phyloP scores from a whole-genome alignment of 208 protist species.

The Acanthamoeba castellanii region DNA sequence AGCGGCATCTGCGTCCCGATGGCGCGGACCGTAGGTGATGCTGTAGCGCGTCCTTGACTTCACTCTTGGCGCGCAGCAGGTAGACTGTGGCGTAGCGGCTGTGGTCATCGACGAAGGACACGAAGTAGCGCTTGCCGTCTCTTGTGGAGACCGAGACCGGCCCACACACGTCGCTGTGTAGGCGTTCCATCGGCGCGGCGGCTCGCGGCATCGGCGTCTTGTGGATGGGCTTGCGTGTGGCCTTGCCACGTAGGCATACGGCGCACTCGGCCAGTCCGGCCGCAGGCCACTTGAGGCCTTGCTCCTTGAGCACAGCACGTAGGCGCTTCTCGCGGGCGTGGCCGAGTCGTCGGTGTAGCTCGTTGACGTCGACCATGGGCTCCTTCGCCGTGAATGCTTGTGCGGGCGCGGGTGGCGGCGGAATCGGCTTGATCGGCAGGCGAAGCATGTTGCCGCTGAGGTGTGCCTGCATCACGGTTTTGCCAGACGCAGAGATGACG shows the following conservation, averaged over 20 bases:
- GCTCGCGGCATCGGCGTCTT: neutral
- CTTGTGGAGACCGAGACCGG: neutral
- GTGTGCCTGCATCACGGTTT: neutral
- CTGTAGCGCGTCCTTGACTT: neutral
- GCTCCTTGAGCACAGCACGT: neutral
- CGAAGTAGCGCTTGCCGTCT: neutral
- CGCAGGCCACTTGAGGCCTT: neutral
- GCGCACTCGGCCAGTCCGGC: neutral
- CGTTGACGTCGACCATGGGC: neutral
- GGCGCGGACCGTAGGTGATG: neutral
- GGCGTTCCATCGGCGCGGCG: neutral
- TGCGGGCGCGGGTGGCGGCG: neutral
- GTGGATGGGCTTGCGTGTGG: neutral
- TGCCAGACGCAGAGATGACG: neutral
- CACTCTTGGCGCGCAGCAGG: neutral
- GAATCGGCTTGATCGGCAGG: neutral
- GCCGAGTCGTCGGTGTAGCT: neutral
- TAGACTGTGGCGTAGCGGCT: neutral
- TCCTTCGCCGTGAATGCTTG: neutral
- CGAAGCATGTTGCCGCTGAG: neutral
- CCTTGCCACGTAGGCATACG: neutral
- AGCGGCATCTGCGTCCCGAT: neutral
- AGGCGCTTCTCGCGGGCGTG: neutral
- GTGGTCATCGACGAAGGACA: neutral
- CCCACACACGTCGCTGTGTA: constrained; percentile 4